Base-by-base conservation (phyloP, 768 basidiomycete genomes). In the Cystobasidium tubakii region DNA sequence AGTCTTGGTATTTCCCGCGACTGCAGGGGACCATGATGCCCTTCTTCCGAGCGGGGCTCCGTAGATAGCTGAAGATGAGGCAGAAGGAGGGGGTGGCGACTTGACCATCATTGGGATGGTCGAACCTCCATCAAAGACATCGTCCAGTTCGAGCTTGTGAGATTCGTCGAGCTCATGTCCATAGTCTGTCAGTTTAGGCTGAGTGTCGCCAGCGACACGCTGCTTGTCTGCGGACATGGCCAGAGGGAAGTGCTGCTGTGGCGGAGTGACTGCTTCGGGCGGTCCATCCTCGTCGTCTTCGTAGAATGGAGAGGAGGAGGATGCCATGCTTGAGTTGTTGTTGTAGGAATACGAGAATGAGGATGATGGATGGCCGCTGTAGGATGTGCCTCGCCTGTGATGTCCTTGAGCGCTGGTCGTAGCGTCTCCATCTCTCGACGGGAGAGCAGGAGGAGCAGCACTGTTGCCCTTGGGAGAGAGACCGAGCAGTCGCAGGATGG, bases 401-500 rank as follows among this genome's bases (percentile, higher is more conserved):
- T 60, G 57, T 2, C 17, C 57, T 15, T 60, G 17, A 4, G 29
- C 57, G 42, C 10, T 34, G 39, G 12, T 55, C 1, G 31, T 31
- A 9, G 33, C 15, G 34, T 39, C 39, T 15, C 15, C 39, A 39
- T 23, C 23, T 23, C 54, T 31, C 10, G 29, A 55, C 23, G 54
- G 54, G 54, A 55, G 6, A 31, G 23, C 23, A 31, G 29, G 7
- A 31, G 54, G n/a, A n/a, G n/a, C n/a, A n/a, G n/a, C n/a, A n/a
- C n/a, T n/a, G n/a, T n/a, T n/a, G n/a, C n/a, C 39, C 15, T 39
- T 39, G 39, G 39, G 39, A 29, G 57, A 34, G 25, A 69, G 36
- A 21, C 66, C 66, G 17, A 71, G 69, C 39, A 71, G 53, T 3
- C 33, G 29, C 46, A 71, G 69, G 55, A 71, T 71, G 23, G 50